Evolutionary conservation across 2,329 filamentous ascomycete genomes (phyloP).

Genomic region (Fusarium miscanthi): DNA sequence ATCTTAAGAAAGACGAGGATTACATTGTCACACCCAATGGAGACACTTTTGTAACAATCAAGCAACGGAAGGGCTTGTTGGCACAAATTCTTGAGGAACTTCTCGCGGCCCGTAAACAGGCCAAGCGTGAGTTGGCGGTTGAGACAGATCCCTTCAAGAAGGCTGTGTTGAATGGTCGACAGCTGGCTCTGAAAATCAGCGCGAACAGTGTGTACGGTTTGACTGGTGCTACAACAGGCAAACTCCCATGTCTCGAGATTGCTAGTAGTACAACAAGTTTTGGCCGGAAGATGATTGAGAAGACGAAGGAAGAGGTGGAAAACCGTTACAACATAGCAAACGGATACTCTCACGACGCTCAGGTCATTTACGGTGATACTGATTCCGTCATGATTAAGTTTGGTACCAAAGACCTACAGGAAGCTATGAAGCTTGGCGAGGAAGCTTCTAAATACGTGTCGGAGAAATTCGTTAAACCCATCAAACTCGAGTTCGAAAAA

Average conservation of each 20-base stretch:
- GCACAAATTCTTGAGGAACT: slow-evolving; percentile 97
- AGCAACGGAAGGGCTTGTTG: slow-evolving; percentile 89
- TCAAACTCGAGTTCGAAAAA: slow-evolving; percentile 99
- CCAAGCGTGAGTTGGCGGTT: slow-evolving; percentile 86
- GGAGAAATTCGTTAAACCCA: slow-evolving; percentile 92
- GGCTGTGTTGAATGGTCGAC: slow-evolving; percentile 95
- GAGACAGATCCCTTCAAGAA: slow-evolving; percentile 98
- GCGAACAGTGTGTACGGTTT: slow-evolving; percentile 98
- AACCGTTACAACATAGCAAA: slow-evolving; percentile 90
- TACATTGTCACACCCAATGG: slow-evolving; percentile 97
- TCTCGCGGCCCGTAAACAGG: slow-evolving; percentile 89
- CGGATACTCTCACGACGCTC: slow-evolving; percentile 91
- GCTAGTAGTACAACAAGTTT: slow-evolving; percentile 98
- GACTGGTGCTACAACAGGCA: slow-evolving; percentile 95
- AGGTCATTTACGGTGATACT: slow-evolving; percentile 98
- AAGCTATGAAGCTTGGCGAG: slow-evolving; percentile 94
- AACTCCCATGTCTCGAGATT: slow-evolving; percentile 93
- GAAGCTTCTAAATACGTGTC: slow-evolving; percentile 92
- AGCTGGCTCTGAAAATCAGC: slow-evolving; percentile 94
- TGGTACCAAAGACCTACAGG: slow-evolving; percentile 84
- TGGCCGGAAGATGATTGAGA: slow-evolving; percentile 98
- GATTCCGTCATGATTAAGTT: slow-evolving; percentile 99
- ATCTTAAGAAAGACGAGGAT: slow-evolving; percentile 87
- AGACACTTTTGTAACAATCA: slow-evolving; percentile 89
- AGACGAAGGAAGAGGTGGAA: slow-evolving; percentile 96